Conservation (phyloP, 2,329 filamentous ascomycete species). For the Ophiosphaerella herpotricha region DNA sequence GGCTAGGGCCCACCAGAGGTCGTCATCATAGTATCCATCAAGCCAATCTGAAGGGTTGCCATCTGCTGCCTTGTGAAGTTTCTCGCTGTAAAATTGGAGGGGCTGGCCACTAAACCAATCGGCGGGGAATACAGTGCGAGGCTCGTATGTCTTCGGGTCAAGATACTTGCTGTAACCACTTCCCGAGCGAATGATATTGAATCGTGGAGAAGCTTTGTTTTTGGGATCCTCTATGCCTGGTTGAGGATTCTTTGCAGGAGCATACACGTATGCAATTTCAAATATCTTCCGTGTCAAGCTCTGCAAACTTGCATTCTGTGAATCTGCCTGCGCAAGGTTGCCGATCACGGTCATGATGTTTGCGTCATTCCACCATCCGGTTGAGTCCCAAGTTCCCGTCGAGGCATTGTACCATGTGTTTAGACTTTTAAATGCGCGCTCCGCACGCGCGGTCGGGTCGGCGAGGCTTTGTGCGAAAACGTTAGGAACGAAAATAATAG, state of each 20-base stretch:
- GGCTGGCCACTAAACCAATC: constrained; percentile 19
- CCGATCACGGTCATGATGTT: constrained; percentile 68
- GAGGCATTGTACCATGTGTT: constrained; percentile 65
- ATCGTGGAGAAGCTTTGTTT: constrained; percentile 12
- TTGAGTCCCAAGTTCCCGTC: constrained; percentile 67
- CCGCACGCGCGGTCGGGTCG: constrained; percentile 30
- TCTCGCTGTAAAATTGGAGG: constrained; percentile 8
- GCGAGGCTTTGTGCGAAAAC: constrained; percentile 23
- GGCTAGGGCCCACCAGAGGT: constrained; percentile 57
- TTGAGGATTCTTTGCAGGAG: constrained; percentile 37
- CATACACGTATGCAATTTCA: constrained; percentile 48
- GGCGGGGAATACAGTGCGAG: constrained; percentile 21
- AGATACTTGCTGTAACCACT: constrained; percentile 30
- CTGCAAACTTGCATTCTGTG: constrained; percentile 36
- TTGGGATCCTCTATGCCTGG: constrained; percentile 23
- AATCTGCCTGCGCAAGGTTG: constrained; percentile 52
- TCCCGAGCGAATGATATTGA: constrained; percentile 8
- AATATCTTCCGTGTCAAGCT: constrained; percentile 48
- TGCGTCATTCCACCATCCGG: constrained; percentile 76
- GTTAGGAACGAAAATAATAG: constrained; percentile 20
- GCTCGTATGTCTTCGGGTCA: constrained; percentile 19
- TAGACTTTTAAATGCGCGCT: constrained; percentile 51
- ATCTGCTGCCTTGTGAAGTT: constrained; percentile 7
- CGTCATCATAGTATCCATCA: constrained; percentile 58
- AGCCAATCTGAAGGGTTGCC: constrained; percentile 40